A percentile compares a stretch with the other conserved stretches of the same genome.
Evolutionary conservation across 2,329 filamentous ascomycete genomes (phyloP).

Genomic region (Ophiosphaerella korrae): DNA sequence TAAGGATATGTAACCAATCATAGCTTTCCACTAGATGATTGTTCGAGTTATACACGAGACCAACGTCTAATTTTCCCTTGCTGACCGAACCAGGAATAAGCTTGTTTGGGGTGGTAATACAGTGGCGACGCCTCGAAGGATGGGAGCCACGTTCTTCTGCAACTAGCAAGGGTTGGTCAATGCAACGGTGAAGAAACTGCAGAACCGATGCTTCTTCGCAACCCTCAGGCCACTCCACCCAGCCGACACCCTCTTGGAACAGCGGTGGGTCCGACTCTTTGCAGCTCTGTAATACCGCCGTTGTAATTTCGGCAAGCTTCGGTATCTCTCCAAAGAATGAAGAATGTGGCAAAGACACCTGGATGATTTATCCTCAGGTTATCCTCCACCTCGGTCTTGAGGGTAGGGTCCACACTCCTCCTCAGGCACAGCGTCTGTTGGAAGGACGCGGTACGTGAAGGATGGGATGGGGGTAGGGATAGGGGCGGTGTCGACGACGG

Average conservation of each 20-base stretch:
- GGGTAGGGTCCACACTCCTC: background rate
- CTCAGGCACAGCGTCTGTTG: slow-evolving; percentile 28
- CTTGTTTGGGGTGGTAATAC: slow-evolving; percentile 12
- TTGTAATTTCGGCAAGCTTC: slow-evolving; percentile 7
- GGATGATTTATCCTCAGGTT: slow-evolving; percentile 11
- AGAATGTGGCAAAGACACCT: slow-evolving; percentile 2
- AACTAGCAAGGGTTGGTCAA: slow-evolving; percentile 10
- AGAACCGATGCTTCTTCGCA: slow-evolving; percentile 34
- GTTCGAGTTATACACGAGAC: background rate
- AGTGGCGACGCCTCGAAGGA: slow-evolving; percentile 7
- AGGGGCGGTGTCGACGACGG: slow-evolving; percentile 39
- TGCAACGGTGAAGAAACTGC: slow-evolving; percentile 7
- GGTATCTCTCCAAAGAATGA: slow-evolving; percentile 7
- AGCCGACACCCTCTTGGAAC: slow-evolving; percentile 20
- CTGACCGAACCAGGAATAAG: slow-evolving; percentile 10
- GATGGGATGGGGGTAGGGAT: slow-evolving; percentile 26
- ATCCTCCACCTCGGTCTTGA: slow-evolving; percentile 10
- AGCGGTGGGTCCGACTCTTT: slow-evolving; percentile 6
- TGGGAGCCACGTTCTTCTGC: slow-evolving; percentile 10
- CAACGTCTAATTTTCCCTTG: slow-evolving; percentile 8
- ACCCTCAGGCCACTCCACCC: slow-evolving; percentile 33
- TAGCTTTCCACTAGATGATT: background rate
- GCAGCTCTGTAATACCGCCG: slow-evolving; percentile 7
- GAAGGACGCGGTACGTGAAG: slow-evolving; percentile 19
- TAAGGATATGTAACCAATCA: too few relatives aligned